Evolutionary conservation across 176 grass and related monocot genomes (phyloP).

Genomic region (Lolium rigidum): DNA sequence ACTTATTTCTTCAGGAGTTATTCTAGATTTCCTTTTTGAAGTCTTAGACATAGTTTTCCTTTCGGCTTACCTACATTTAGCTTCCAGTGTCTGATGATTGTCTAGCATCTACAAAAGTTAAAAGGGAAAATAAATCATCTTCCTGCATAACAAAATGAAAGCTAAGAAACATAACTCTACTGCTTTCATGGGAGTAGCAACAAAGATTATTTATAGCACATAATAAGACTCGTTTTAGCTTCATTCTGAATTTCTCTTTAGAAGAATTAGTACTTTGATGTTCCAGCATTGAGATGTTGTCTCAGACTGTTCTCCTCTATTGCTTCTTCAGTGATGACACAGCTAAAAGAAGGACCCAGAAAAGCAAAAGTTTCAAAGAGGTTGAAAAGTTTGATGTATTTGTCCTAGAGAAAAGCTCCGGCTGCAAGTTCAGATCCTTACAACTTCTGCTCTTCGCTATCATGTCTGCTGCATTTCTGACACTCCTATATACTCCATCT

Average conservation of each 20-base stretch:
- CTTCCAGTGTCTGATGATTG: neutral
- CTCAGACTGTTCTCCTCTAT: conserved; percentile 36
- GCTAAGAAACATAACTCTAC: neutral
- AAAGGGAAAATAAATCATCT: neutral
- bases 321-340: conserved; percentile 66
- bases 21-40: neutral
- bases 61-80: neutral
- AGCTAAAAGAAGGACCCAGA: conserved; percentile 70
- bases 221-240: neutral
- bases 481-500: conserved; percentile 75
- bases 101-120: neutral
- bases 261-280: conserved; percentile 28
- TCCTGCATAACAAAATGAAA: neutral
- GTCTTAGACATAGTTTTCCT: neutral
- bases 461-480: conserved; percentile 81
- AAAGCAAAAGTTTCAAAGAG: conserved; percentile 82
- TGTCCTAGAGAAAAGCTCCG: conserved; percentile 64
- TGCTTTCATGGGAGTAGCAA: conserved; percentile 7
- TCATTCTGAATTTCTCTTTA: neutral
- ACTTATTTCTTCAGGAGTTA: conserved; percentile 9
- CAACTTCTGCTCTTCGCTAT: conserved; percentile 80
- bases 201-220: conserved; percentile 20
- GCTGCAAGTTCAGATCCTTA: conserved; percentile 81
- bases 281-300: neutral
- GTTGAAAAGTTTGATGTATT: conserved; percentile 77